Evolutionary conservation across 495 filamentous ascomycete genomes (phyloP).

Genomic region (Aspergillus homomorphus): DNA sequence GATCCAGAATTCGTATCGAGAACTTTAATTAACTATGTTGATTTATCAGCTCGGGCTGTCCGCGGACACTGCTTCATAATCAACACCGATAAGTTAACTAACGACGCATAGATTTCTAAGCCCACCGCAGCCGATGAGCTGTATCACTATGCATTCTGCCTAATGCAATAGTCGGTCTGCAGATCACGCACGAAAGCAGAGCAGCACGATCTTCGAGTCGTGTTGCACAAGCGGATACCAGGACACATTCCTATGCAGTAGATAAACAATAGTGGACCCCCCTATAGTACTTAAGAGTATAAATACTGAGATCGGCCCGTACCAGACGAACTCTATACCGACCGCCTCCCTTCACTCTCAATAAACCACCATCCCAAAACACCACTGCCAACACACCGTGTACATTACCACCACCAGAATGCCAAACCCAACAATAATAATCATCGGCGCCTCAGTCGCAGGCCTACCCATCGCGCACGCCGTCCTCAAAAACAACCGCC

Average conservation of each 20-base stretch:
- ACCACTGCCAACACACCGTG: not conserved
- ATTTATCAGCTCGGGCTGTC: not conserved
- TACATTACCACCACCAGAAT: not conserved
- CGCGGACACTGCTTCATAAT: not conserved
- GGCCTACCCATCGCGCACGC: slow-evolving; percentile 59
- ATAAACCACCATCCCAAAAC: not conserved
- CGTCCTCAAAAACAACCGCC: slow-evolving; percentile 46
- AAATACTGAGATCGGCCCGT: no score
- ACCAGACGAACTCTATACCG: no score
- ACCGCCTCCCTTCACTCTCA: no score
- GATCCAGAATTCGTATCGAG: not conserved
- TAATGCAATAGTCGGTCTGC: not conserved
- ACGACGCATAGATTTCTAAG: no score
- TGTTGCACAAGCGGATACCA: no score
- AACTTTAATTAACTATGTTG: not conserved
- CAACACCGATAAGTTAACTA: no score
- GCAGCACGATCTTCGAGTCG: no score
- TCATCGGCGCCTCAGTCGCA: slow-evolving; percentile 62
- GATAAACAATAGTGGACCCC: no score
- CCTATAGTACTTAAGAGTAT: no score
- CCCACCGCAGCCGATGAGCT: no score
- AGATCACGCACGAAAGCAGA: not conserved
- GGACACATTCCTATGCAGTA: no score
- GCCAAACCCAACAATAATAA: slow-evolving; percentile 39
- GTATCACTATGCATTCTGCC: not conserved